Percentiles rank a stretch among this genome's conserved stretches.
These are phyloP conservation scores for Wickerhamomyces strasburgensis DNA, from an alignment of 805 yeast genomes.

Conservation along the genomic window DNA sequence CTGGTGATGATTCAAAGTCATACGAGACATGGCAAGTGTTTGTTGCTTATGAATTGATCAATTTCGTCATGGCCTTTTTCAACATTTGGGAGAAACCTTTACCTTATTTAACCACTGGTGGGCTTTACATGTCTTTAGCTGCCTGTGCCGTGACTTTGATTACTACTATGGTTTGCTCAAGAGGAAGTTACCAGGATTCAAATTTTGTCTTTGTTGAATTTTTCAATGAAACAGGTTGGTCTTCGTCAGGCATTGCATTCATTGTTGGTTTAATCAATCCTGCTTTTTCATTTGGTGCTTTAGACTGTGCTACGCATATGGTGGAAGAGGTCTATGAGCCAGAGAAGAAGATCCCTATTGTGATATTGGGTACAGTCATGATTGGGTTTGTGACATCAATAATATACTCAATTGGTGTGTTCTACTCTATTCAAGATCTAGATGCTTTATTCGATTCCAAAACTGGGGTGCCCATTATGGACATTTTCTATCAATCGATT, in stretches of 20 bases:
- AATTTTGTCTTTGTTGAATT: conserved; percentile 49
- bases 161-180: conserved; percentile 44
- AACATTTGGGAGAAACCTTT: conserved; percentile 46
- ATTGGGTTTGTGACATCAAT: conserved; percentile 59
- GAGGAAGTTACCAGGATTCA: conserved; percentile 46
- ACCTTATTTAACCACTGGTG: conserved; percentile 41
- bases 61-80: conserved; percentile 36
- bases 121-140: conserved; percentile 45
- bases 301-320: conserved; percentile 67
- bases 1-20: conserved; percentile 28
- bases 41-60: conserved; percentile 41
- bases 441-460: conserved; percentile 40
- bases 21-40: conserved; percentile 56
- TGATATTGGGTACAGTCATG: conserved; percentile 54
- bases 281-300: conserved; percentile 60
- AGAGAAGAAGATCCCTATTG: conserved; percentile 49
- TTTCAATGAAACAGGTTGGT: conserved; percentile 55
- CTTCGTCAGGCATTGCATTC: conserved; percentile 50
- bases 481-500: conserved; percentile 55
- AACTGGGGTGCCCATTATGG: conserved; percentile 57
- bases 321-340: conserved; percentile 60
- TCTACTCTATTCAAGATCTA: conserved; percentile 50
- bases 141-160: conserved; percentile 50
- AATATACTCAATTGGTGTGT: conserved; percentile 46
- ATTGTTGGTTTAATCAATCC: conserved; percentile 62